These are phyloP conservation scores for Metarhizium album DNA, from an alignment of 2,329 filamentous ascomycete genomes.

Conservation along the genomic window DNA sequence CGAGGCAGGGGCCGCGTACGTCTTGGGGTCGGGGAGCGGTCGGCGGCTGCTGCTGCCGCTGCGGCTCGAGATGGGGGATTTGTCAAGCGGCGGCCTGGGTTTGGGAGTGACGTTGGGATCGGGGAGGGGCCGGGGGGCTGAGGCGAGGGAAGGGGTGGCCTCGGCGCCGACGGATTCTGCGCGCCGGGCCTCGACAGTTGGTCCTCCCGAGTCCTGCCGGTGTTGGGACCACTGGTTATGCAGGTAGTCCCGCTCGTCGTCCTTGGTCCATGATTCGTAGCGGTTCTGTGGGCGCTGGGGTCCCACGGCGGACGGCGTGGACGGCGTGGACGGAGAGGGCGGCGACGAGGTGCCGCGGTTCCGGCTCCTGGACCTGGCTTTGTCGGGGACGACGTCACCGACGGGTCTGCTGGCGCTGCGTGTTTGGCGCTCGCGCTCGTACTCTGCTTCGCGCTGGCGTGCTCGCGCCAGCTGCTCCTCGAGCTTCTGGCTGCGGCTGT, in stretches of 20 bases:
- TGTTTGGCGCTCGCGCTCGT: constrained; percentile 46
- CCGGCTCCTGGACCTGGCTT: constrained; percentile 16
- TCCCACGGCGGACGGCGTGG: constrained; percentile 2
- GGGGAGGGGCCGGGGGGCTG: constrained; percentile 32
- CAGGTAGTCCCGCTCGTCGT: constrained; percentile 55
- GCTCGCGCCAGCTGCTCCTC: constrained; percentile 59
- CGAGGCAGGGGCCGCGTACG: constrained; percentile 16
- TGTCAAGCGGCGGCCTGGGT: not conserved
- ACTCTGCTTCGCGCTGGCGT: constrained; percentile 51
- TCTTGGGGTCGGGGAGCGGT: constrained; percentile 41
- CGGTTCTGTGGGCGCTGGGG: constrained; percentile 25
- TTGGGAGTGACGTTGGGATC: constrained; percentile 22
- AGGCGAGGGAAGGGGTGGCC: not conserved
- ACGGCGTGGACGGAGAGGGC: not conserved
- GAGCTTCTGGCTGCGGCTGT: constrained; percentile 51
- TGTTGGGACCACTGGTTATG: constrained; percentile 41
- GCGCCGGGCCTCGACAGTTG: constrained; percentile 9
- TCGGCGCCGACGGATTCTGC: not conserved
- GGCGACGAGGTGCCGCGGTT: constrained; percentile 5
- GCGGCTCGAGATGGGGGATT: constrained; percentile 18
- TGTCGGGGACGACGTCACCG: constrained; percentile 7
- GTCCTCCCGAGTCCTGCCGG: constrained; percentile 22
- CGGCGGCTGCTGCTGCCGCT: constrained; percentile 25
- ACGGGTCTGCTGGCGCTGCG: constrained; percentile 19
- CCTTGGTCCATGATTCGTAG: constrained; percentile 52